Percentiles rank a stretch among this genome's conserved stretches.
Conservation (phyloP, 352 stramenopile genomes). For the Pythium aquatile region DNA sequence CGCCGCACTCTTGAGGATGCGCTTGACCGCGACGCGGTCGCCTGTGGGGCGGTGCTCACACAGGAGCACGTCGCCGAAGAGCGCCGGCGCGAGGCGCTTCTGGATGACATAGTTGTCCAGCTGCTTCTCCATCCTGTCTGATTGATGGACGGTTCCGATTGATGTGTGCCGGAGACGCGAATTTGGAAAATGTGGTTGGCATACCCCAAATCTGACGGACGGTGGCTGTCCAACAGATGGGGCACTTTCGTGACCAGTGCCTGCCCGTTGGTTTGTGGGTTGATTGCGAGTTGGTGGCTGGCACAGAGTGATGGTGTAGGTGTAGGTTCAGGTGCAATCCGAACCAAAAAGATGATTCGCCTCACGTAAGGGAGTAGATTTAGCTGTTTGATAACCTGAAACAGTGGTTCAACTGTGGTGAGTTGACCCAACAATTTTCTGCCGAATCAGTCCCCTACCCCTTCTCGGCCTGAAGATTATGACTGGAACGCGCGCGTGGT, state of each 20-base stretch:
- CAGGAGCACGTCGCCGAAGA: slow-evolving; percentile 82
- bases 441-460: slow-evolving; percentile 13
- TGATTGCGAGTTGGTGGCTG: slow-evolving; percentile 25
- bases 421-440: slow-evolving; percentile 18
- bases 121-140: slow-evolving; percentile 38
- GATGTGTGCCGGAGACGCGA: slow-evolving; percentile 20
- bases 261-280: slow-evolving; percentile 17
- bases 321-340: slow-evolving; percentile 8
- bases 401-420: slow-evolving; percentile 13
- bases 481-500: slow-evolving; percentile 20
- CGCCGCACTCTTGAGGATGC: slow-evolving; percentile 66
- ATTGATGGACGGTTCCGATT: slow-evolving; percentile 12
- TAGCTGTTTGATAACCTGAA: neutral
- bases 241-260: slow-evolving; percentile 16
- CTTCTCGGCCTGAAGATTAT: slow-evolving; percentile 19
- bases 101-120: slow-evolving; percentile 85
- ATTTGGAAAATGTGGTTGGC: slow-evolving; percentile 20
- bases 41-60: slow-evolving; percentile 62
- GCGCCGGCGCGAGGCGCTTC: slow-evolving; percentile 61
- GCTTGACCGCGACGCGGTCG: slow-evolving; percentile 75
- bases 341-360: slow-evolving; percentile 12
- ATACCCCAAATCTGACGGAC: neutral
- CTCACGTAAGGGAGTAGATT: too few species aligned
- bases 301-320: slow-evolving; percentile 22
- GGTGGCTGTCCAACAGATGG: slow-evolving; percentile 21